Percentiles rank a stretch among this genome's conserved stretches.
phyloP scores from a whole-genome alignment of 1,284 basidiomycete species.

The Sporisorium exsertum region DNA sequence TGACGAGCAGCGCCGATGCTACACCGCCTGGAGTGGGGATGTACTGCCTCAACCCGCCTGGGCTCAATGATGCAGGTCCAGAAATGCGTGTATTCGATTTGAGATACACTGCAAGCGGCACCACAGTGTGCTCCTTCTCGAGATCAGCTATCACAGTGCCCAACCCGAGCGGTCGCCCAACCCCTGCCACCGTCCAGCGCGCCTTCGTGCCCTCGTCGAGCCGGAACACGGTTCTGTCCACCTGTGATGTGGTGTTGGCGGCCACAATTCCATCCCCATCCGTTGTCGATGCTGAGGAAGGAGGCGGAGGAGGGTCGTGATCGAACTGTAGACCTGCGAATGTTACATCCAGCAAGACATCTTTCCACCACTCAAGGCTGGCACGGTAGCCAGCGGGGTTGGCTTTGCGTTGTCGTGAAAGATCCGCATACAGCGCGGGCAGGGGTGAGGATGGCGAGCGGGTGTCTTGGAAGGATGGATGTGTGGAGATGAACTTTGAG shows the following conservation, averaged over 20 bases:
- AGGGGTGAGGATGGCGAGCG: constrained; percentile 69
- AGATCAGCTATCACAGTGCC: constrained; percentile 76
- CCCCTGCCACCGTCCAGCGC: constrained; percentile 67
- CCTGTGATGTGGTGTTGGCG: background rate
- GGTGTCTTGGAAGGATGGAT: constrained; percentile 35
- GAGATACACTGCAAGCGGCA: constrained; percentile 76
- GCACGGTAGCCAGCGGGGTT: constrained; percentile 85
- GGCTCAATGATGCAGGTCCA: constrained; percentile 72
- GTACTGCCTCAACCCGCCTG: constrained; percentile 10
- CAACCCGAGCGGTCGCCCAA: constrained; percentile 83
- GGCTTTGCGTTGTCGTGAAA: constrained; percentile 82
- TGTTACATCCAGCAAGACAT: constrained; percentile 77
- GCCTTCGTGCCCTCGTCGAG: constrained; percentile 71
- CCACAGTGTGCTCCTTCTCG: constrained; percentile 69
- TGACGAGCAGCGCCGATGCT: constrained; percentile 19
- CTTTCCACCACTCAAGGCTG: constrained; percentile 88
- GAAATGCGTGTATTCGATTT: constrained; percentile 76
- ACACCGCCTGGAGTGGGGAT: constrained; percentile 25
- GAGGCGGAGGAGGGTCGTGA: background rate
- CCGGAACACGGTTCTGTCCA: constrained; percentile 72
- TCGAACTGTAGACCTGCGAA: constrained; percentile 41
- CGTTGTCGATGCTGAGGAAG: background rate
- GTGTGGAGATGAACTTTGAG: constrained; percentile 32
- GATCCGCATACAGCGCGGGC: constrained; percentile 87
- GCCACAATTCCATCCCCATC: background rate